Base-by-base conservation (phyloP, 768 basidiomycete genomes). In the Aureoboletus auriporus region DNA sequence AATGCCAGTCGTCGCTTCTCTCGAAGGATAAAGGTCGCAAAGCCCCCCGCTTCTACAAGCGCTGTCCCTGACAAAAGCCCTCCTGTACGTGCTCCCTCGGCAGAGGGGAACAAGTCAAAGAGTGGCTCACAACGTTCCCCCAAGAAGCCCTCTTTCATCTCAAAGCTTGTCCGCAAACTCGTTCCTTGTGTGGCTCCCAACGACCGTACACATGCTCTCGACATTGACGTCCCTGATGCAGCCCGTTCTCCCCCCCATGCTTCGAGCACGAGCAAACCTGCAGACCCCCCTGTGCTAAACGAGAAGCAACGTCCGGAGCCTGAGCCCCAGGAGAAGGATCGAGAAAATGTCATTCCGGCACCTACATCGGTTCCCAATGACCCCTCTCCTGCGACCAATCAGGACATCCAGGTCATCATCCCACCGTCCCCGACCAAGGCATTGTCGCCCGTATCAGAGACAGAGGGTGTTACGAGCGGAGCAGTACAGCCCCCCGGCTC, bases 401-500 rank as follows among this genome's bases (percentile, higher is more conserved):
- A 59, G 31, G 75, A 74, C 46, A 62, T 54, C 13, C 70, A 75
- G 10, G 61, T 76, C 45, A 35, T 76, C 42, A 56, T 76, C 4
- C 75, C 79, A 14, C 75, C 80, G 28, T 75, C 77, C 2, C 78
- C 79, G 11, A 74, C 74, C 13, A 71, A 63, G 13, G 39, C 44
- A 13, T 63, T 75, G 51, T 57, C 79, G 6, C 80, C 89, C 7
- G 71, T 74, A 23, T 79, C 83, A 8, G 92, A 93, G 69, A 91
- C 92, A 7, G 91, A 84, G 52, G 92, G 89, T 12, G 74, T 96
- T 55, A 89, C 88, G 9, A 92, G 90, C n/a, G 87, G 91, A 29
- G 89, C 90, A 38, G 93, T 95, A 20, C 89, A 93, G 60, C 79
- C 92, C 3, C 93, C 94, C 12, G 93, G 93, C 29, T 89, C 91